Base-by-base conservation (phyloP, 805 yeast species). In the Candida boleticola region DNA sequence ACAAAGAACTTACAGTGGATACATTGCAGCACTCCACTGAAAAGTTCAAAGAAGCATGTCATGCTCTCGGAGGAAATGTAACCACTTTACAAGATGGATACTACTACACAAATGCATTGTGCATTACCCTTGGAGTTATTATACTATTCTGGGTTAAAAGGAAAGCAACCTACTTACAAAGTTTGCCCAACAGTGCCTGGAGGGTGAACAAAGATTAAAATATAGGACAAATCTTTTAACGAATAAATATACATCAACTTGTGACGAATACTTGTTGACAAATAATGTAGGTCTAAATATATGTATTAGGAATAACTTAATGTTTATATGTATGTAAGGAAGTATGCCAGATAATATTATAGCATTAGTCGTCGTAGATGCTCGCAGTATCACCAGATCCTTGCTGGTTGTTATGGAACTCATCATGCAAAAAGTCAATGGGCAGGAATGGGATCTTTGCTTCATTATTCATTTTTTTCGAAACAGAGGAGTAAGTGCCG, bases 151-250 rank as follows among this genome's bases (percentile, higher is more conserved):
- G 83, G 80, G 81, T 89, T 29, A 78, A 76, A 47, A 68, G 66
- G 37, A 83, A 85, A 40, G 81, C 85, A 5, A 66, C 65, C 17
- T 64, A 76, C 43, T 65, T 92, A 46, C 97, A 93, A 63, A 66
- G 76, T 31, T 64, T 90, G 43, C 95, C 95, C 1, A 72, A 74
- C 3, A 68, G 79, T 40, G 77, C 88, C 10, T 90, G 97, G 97
- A 78, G 95, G 61, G 79, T 39, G 17, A 32, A 16, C 3, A 21
- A 25, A 39, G 25, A 13, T 6, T 36, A 21, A 31, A 25, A 7
- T 9, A 25, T 7, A 11, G 11, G 27, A 25, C 11, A 11, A 25
- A 11, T 11, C 27, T 25, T n/a, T n/a, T n/a, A n/a, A n/a, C n/a
- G n/a, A n/a, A n/a, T n/a, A n/a, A n/a, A n/a, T n/a, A n/a, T n/a